These are phyloP conservation scores for Aspergillus sp. DNA, from an alignment of 2,329 filamentous ascomycete genomes.

Conservation along the genomic window DNA sequence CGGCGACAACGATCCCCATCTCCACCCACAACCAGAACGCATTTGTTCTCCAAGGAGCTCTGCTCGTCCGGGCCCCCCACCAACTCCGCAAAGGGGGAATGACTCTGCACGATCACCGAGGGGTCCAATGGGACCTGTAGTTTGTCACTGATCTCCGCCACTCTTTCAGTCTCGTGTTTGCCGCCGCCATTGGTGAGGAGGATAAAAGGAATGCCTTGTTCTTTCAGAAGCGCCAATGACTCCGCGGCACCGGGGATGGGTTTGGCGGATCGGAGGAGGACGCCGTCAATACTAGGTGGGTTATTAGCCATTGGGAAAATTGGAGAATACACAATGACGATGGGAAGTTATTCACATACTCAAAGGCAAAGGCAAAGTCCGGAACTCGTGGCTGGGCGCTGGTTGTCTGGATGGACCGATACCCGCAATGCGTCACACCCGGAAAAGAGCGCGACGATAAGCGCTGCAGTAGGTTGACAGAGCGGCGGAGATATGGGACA, in stretches of 20 bases:
- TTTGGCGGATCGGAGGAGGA: constrained; percentile 79
- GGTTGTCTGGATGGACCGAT: constrained; percentile 28
- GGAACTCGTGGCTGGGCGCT: constrained; percentile 29
- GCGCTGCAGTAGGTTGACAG: constrained; percentile 26
- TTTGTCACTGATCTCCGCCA: constrained; percentile 65
- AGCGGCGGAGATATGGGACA: constrained; percentile 21
- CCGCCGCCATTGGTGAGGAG: constrained; percentile 95
- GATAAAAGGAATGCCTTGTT: constrained; percentile 81
- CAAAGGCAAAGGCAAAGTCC: constrained; percentile 46
- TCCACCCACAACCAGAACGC: constrained; percentile 72
- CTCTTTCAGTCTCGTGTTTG: constrained; percentile 71
- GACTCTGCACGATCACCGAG: constrained; percentile 78
- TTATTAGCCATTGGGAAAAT: neutral
- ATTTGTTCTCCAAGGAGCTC: constrained; percentile 57
- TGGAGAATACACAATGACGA: neutral
- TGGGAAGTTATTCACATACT: constrained; percentile 31
- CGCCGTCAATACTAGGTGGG: constrained; percentile 74
- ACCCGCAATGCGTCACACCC: constrained; percentile 10
- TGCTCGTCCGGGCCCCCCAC: constrained; percentile 57
- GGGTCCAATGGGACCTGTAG: constrained; percentile 63
- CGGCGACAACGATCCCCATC: constrained; percentile 63
- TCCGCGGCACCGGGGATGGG: constrained; percentile 75
- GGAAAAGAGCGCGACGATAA: constrained; percentile 18
- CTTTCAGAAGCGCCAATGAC: constrained; percentile 69
- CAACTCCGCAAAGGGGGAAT: constrained; percentile 81